Base-by-base conservation (phyloP, 768 basidiomycete species). In the Leccinum subgranulosum region DNA sequence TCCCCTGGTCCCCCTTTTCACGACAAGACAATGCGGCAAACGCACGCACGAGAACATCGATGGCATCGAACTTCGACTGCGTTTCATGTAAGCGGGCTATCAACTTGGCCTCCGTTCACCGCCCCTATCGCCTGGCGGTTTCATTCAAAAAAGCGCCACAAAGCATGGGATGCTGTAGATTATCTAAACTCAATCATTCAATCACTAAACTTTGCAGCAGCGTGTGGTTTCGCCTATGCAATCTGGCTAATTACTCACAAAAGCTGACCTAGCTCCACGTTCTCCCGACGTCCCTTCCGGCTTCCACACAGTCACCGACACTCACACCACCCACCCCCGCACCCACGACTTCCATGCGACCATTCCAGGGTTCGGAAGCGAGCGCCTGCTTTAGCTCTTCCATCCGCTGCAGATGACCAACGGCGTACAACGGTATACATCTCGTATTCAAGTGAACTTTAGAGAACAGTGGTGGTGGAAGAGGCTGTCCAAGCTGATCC, bases 261-360 rank as follows among this genome's bases (percentile, higher is more conserved):
- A 56, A 46, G 23, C 49, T 48, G 29, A 25, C 17, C 49, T 73
- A 71, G 52, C 53, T 50, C 81, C 82, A 84, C 28, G 54, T 59
- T 36, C 53, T 66, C 43, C 82, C 84, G 52, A 75, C 87, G 21
- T 71, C 75, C 68, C 86, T 82, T 14, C 88, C 94, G 5, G 84
- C 84, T 64, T 86, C 83, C 11, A 94, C 79, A 69, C 93, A 95
- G 66, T 96, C 94, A 8, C 85, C 86, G 1, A 95, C 81, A 63
- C 94, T 94, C 3, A 94, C 90, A 3, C 94, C 94, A 0, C 84
- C 84, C 31, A 93, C 88, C 2, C 92, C 90, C 11, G 91, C 89
- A n/a, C 94, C 94, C 7, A 90, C 73, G 3, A 94, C 77, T 54
- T 84, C 83, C 68, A 94, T 61, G 49, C 61, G 67, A 55, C 77